A percentile compares a stretch with the other conserved stretches of the same genome.
Evolutionary conservation across 2,329 filamentous ascomycete genomes (phyloP).

Genomic region (Ophiosphaerella narmari): DNA sequence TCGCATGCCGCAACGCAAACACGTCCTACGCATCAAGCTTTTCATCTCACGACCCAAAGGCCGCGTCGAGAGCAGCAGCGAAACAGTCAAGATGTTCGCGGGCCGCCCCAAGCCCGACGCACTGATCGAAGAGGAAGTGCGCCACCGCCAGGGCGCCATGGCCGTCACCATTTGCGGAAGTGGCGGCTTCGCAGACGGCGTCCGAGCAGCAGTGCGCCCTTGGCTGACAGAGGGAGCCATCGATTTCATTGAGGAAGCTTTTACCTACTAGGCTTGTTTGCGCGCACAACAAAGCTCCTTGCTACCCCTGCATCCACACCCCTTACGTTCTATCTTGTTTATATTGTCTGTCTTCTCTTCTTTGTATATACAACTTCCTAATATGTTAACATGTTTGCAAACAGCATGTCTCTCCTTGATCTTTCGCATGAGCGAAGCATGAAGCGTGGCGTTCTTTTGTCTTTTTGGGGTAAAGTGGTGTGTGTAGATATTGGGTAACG

Average conservation of each 20-base stretch:
- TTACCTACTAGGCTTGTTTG: constrained; percentile 58
- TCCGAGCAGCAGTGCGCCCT: constrained; percentile 58
- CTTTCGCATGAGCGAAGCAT: constrained; percentile 10
- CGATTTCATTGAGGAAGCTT: constrained; percentile 69
- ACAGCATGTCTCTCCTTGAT: constrained; percentile 30
- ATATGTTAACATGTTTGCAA: constrained; percentile 10
- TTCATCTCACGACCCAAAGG: constrained; percentile 66
- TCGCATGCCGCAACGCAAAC: constrained; percentile 61
- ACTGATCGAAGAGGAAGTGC: constrained; percentile 62
- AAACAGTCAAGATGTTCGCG: constrained; percentile 65
- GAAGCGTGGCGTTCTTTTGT: constrained; percentile 4
- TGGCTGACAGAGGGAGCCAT: constrained; percentile 58
- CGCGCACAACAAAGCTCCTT: not conserved
- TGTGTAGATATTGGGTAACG: not conserved
- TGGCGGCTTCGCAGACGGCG: constrained; percentile 66
- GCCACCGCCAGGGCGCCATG: constrained; percentile 61
- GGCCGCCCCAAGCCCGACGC: constrained; percentile 62
- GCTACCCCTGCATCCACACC: not conserved
- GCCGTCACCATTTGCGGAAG: constrained; percentile 67
- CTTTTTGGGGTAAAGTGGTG: not conserved
- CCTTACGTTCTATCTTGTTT: not conserved
- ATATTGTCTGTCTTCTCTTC: constrained; percentile 18
- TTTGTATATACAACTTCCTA: constrained; percentile 31
- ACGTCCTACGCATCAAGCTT: constrained; percentile 64
- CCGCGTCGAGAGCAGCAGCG: constrained; percentile 61